Evolutionary conservation across 208 protist species (phyloP).

Genomic region (Borovskyia barvae): DNA sequence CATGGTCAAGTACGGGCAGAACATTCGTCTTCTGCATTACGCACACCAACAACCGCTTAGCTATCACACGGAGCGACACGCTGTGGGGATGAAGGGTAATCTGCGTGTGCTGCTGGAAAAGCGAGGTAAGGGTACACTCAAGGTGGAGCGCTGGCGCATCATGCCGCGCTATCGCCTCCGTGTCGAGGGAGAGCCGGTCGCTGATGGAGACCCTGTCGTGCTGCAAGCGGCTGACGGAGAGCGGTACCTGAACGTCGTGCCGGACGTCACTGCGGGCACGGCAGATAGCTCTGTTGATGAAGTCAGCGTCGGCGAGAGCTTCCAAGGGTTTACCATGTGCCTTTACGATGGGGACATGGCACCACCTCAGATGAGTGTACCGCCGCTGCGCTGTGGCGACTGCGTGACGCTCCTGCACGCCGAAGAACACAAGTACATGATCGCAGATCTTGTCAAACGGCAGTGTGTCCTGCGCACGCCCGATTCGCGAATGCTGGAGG

Average conservation of each 20-base stretch:
- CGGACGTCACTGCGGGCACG: conserved; percentile 22
- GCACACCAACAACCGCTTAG: conserved; percentile 39
- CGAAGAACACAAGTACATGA: conserved; percentile 48
- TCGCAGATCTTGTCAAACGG: conserved; percentile 20
- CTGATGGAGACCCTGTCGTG: conserved; percentile 44
- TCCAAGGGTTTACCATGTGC: conserved; percentile 46
- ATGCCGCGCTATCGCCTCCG: conserved; percentile 64
- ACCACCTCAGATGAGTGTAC: conserved; percentile 11
- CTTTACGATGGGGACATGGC: conserved; percentile 55
- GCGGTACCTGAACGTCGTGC: conserved; percentile 35
- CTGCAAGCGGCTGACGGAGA: conserved; percentile 41
- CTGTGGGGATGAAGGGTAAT: conserved; percentile 44
- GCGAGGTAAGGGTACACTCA: conserved; percentile 5
- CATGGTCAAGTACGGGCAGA: conserved; percentile 60
- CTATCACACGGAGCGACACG: conserved; percentile 42
- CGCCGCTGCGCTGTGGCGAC: conserved; percentile 54
- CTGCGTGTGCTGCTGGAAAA: conserved; percentile 44
- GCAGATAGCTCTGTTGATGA: conserved; percentile 29
- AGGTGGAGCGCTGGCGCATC: conserved; percentile 51
- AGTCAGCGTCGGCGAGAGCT: conserved; percentile 33
- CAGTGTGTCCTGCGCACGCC: conserved; percentile 28
- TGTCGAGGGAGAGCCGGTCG: conserved; percentile 57
- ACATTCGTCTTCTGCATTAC: conserved; percentile 44
- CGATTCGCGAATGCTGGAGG: conserved; percentile 19
- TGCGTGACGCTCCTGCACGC: conserved; percentile 62